Percentiles rank a stretch among this genome's conserved stretches.
phyloP scores from a whole-genome alignment of 257 asterid genomes.

The Lithospermum erythrorhizon region DNA sequence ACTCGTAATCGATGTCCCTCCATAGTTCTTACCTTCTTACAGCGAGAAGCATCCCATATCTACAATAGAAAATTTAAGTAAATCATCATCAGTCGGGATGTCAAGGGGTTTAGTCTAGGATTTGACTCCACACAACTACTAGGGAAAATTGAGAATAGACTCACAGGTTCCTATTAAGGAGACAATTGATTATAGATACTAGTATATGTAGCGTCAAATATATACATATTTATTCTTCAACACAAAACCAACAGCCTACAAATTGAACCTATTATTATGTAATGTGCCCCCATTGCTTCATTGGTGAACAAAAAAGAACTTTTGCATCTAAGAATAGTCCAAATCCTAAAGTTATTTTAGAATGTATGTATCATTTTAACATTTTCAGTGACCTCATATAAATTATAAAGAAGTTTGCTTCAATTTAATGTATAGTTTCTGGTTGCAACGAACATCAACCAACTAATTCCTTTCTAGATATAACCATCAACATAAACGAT shows the following conservation, averaged over 20 bases:
- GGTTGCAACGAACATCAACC: neutral
- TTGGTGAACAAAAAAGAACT: neutral
- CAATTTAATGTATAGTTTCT: neutral
- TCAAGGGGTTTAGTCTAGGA: neutral
- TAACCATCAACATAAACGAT: neutral
- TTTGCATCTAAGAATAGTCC: neutral
- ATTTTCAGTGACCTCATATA: neutral
- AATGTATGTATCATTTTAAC: neutral
- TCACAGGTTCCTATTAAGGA: neutral
- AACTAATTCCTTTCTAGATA: neutral
- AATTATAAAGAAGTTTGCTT: neutral
- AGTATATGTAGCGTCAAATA: neutral
- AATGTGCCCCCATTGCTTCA: neutral
- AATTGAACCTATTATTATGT: neutral
- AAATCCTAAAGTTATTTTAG: neutral
- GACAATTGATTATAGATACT: neutral
- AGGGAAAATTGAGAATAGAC: neutral
- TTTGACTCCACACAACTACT: neutral
- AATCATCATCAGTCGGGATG: neutral
- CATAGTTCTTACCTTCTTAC: conserved; percentile 88
- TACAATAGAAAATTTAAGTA: conserved; percentile 16
- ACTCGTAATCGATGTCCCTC: conserved; percentile 85
- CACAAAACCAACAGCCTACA: neutral
- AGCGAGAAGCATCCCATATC: conserved; percentile 92
- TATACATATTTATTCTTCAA: neutral